Percentiles rank a stretch among this genome's conserved stretches.
Evolutionary conservation across 106 monocot genomes (phyloP).

Genomic region (Acorus gramineus): DNA sequence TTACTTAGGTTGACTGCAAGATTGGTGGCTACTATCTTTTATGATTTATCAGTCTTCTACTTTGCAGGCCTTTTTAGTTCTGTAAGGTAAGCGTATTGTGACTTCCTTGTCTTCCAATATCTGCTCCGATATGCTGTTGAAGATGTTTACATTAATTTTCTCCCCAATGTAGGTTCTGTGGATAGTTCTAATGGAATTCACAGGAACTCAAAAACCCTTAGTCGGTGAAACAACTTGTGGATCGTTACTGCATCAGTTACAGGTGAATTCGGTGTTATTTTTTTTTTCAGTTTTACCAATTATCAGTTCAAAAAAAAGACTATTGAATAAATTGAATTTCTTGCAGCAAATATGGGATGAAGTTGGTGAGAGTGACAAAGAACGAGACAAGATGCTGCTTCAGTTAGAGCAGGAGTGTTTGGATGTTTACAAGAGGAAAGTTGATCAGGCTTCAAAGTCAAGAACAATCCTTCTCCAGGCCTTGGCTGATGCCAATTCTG

Average conservation of each 20-base stretch:
- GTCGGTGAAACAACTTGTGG: not conserved
- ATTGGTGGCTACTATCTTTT: too few relatives aligned
- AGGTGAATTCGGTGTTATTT: not conserved
- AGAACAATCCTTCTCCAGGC: constrained; percentile 69
- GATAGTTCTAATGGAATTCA: not conserved
- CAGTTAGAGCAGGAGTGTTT: constrained; percentile 89
- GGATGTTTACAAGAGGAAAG: constrained; percentile 93
- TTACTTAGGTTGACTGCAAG: too few relatives aligned
- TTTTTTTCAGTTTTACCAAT: too few relatives aligned
- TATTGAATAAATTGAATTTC: not conserved
- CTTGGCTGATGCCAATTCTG: constrained; percentile 80
- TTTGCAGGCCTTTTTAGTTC: too few relatives aligned
- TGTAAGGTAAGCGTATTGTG: too few relatives aligned
- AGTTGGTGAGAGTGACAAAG: constrained; percentile 87
- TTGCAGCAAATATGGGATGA: constrained; percentile 88
- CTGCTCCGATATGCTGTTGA: too few relatives aligned
- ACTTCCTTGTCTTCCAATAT: too few relatives aligned
- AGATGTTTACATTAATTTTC: too few relatives aligned
- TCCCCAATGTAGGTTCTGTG: too few relatives aligned
- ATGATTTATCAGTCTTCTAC: too few relatives aligned
- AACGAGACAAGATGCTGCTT: constrained; percentile 83
- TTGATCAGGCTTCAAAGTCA: constrained; percentile 76
- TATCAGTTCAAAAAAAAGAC: too few relatives aligned
- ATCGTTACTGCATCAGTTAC: not conserved
- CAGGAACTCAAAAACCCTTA: not conserved